A percentile compares a stretch with the other conserved stretches of the same genome.
Conservation (phyloP, 257 asterid species). For the Asclepias syriaca region DNA sequence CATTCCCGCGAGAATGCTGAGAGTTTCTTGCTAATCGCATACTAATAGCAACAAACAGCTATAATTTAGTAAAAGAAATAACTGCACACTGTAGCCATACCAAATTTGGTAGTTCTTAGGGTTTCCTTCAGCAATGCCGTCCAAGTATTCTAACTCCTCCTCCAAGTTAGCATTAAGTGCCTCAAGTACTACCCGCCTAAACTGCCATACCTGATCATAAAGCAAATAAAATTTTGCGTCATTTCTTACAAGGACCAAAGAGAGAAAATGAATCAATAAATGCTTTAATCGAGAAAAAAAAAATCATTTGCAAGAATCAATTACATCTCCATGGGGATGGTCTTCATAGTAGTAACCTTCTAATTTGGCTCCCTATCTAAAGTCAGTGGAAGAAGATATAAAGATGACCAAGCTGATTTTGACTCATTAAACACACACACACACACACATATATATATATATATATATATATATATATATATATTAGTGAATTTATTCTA, state of each 20-base stretch:
- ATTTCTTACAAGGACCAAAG: neutral
- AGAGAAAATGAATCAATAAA: neutral
- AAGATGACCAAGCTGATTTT: neutral
- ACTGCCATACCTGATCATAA: conserved; percentile 79
- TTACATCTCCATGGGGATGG: neutral
- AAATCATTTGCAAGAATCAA: neutral
- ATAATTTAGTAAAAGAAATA: neutral
- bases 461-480: too few relatives aligned
- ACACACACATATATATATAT: too few relatives aligned
- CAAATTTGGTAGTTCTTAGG: conserved; percentile 92
- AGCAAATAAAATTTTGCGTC: neutral
- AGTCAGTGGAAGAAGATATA: neutral
- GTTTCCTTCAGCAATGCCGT: conserved; percentile 46
- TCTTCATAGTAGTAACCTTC: neutral
- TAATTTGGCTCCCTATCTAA: neutral
- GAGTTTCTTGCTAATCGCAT: too few relatives aligned
- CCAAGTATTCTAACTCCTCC: conserved; percentile 67
- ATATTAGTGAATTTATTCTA: neutral
- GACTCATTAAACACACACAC: neutral
- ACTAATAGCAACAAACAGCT: neutral
- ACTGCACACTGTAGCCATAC: conserved; percentile 26
- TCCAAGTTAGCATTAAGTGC: conserved; percentile 50
- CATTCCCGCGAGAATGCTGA: neutral
- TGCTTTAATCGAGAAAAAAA: neutral
- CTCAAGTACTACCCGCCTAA: conserved; percentile 85